Conservation (phyloP, 2,329 filamentous ascomycete species). For the Hypoxylon sp. region DNA sequence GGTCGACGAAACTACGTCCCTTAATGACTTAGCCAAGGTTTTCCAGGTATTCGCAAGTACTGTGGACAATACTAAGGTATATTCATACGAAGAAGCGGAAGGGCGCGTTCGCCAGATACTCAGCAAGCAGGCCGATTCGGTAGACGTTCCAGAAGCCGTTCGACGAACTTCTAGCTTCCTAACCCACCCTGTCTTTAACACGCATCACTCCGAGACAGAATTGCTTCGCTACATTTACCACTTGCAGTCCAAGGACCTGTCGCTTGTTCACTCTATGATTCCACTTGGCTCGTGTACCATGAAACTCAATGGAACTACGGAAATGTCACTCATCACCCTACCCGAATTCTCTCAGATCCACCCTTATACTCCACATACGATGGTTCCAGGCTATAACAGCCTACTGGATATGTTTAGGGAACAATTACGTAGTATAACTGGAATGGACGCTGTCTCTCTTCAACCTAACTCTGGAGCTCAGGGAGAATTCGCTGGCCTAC, state of each 20-base stretch:
- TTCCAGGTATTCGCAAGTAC: conserved; percentile 38
- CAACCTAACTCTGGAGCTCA: conserved; percentile 97
- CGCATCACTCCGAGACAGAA: conserved; percentile 94
- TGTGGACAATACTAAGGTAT: conserved; percentile 14
- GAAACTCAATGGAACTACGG: conserved; percentile 95
- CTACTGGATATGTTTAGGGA: conserved; percentile 80
- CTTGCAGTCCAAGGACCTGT: conserved; percentile 93
- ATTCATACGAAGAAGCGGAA: conserved; percentile 48
- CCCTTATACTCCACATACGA: conserved; percentile 77
- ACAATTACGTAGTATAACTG: conserved; percentile 85
- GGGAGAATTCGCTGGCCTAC: conserved; percentile 92
- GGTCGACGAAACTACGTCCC: conserved; percentile 78
- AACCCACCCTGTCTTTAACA: conserved; percentile 94
- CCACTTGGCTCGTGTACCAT: conserved; percentile 97
- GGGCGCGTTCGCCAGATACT: conserved; percentile 60
- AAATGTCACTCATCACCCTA: conserved; percentile 89
- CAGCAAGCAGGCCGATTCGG: conserved; percentile 50
- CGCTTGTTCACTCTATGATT: conserved; percentile 97
- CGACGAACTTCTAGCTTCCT: conserved; percentile 81
- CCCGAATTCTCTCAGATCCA: conserved; percentile 83
- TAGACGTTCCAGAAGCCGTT: conserved; percentile 70
- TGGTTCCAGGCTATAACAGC: conserved; percentile 75
- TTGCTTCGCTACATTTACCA: conserved; percentile 94
- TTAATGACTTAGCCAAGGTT: conserved; percentile 60
- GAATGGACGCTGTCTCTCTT: conserved; percentile 88